Evolutionary conservation across 768 basidiomycete species (phyloP).

Genomic region (Chlorophyllum brunneum): DNA sequence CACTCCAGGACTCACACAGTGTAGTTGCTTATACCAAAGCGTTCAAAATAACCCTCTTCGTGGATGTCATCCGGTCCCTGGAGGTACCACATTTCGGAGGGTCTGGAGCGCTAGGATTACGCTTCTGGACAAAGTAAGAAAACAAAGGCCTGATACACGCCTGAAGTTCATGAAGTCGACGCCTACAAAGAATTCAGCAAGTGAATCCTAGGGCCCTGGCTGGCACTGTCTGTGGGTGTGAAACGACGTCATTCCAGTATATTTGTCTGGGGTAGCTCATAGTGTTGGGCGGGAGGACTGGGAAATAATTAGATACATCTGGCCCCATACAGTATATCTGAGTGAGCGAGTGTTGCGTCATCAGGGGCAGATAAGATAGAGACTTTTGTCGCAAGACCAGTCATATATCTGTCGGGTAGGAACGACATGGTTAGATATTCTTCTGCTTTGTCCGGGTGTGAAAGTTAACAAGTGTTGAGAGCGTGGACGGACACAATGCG

Average conservation of each 20-base stretch:
- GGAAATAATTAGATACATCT: no score
- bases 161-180: neutral
- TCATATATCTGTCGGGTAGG: no score
- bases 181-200: no score
- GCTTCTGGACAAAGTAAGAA: neutral
- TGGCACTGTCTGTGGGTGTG: no score
- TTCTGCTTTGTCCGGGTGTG: neutral
- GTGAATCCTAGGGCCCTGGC: no score
- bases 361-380: no score
- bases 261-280: no score
- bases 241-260: no score
- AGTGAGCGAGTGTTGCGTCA: no score
- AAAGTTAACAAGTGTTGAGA: neutral
- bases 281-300: no score
- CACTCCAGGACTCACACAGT: neutral
- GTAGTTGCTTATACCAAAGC: neutral
- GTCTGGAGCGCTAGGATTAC: neutral
- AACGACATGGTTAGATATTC: neutral
- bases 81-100: neutral
- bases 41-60: neutral
- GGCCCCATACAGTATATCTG: no score
- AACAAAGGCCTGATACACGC: neutral
- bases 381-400: no score
- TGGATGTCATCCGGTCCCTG: neutral
- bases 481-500: neutral